phyloP scores from a whole-genome alignment of 805 yeast species.

The Saccharomycopsis sp. region DNA sequence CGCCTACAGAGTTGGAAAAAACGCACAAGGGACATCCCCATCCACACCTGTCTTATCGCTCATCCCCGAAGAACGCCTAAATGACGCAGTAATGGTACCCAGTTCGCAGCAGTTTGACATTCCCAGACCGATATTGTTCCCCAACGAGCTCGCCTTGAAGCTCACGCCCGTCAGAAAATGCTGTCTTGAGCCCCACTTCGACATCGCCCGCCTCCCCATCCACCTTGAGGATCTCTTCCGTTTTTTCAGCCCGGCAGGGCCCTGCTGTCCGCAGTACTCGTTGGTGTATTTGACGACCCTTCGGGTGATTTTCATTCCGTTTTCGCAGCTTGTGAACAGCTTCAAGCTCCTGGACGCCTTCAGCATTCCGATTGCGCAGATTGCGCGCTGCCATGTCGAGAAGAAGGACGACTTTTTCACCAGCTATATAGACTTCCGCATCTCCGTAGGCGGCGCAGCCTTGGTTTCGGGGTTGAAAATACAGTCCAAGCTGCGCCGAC shows the following conservation, averaged over 20 bases:
- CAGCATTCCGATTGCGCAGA: conserved; percentile 14
- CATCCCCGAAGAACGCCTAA: neutral
- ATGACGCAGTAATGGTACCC: neutral
- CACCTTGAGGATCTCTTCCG: conserved; percentile 5
- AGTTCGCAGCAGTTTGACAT: conserved; percentile 4
- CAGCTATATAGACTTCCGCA: conserved; percentile 4
- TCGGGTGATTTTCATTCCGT: conserved; percentile 17
- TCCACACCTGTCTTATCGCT: neutral
- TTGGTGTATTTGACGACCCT: conserved; percentile 19
- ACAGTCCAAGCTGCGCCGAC: conserved; percentile 12
- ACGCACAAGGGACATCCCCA: too few species aligned
- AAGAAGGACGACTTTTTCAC: neutral
- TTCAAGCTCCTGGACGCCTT: conserved; percentile 13
- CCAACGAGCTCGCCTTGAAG: conserved; percentile 20
- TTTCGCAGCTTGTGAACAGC: conserved; percentile 4
- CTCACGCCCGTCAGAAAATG: conserved; percentile 19
- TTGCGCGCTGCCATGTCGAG: conserved; percentile 18
- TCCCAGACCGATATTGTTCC: conserved; percentile 20
- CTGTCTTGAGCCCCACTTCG: conserved; percentile 5
- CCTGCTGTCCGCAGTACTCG: conserved; percentile 16
- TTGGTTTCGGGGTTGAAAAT: conserved; percentile 5
- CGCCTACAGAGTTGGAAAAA: too few species aligned
- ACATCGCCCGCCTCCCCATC: neutral
- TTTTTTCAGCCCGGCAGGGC: conserved; percentile 3
- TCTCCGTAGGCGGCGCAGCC: neutral